Evolutionary conservation across 441 rosid genomes (phyloP), one percentile per base, ranked within the genome.

Genomic region (Gossypium gossypioides): DNA sequence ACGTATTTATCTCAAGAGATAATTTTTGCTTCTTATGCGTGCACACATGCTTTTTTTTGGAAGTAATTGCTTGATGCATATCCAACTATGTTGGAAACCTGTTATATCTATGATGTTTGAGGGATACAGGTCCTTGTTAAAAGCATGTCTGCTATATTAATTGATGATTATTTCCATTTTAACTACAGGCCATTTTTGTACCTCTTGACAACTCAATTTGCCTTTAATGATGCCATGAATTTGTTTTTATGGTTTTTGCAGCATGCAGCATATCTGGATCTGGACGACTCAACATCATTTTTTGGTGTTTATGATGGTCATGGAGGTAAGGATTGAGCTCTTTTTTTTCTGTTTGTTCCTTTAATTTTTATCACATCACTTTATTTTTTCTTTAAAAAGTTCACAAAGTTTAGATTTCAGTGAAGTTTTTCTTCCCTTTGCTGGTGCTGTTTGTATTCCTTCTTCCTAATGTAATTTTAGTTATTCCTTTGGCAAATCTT

Each of bases 231-330:
- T 71, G 21, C 37, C 48, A 71, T 69, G 3, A 51, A 46, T 71
- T 70, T 77, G 72, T 68, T 74, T 69, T 8, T 70, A 55, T 80
- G 62, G 77, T 74, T 71, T 72, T 55, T 69, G 42, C 81, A 88
- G 89, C 86, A 81, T 86, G 83, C 88, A 73, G 85, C 84, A 32
- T 79, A 78, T 81, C 87, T 79, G 13, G 85, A 85, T 67, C 69
- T 88, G 76, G 92, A 86, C 76, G 46, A 54, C 67, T 78, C 78
- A n/a, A 83, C 86, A 2, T 86, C 90, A 4, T 88, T 86, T 80
- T 88, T 88, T 71, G 92, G 88, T 69, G 92, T 88, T 69, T 88
- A 88, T 62, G 92, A 88, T 76, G 92, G 92, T 13, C 92, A 88
- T 73, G 92, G 92, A 76, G 92, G 92, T 86, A 25, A 86, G 77